A percentile compares a stretch with the other conserved stretches of the same genome.
Conservation (phyloP, 495 filamentous ascomycete genomes). For the Annulohypoxylon stygium region DNA sequence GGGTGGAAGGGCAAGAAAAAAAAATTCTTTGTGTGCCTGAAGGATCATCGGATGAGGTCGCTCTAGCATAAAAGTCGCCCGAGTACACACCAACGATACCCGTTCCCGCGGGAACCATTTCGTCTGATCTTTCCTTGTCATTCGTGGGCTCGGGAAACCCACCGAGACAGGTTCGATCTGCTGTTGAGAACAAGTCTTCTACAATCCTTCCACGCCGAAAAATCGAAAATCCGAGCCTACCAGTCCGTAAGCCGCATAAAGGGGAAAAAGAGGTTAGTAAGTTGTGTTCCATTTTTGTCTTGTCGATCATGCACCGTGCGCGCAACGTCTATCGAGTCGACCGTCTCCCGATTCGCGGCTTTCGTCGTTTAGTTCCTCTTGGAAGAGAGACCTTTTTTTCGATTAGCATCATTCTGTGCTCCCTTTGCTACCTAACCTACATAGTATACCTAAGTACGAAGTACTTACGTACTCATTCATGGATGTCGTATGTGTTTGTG, state of each 20-base stretch:
- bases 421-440: not conserved
- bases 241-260: slow-evolving; percentile 42
- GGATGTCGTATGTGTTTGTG: not conserved
- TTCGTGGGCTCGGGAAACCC: slow-evolving; percentile 10
- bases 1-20: not conserved
- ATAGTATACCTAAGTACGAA: not conserved
- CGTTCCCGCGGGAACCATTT: slow-evolving; percentile 12
- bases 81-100: slow-evolving; percentile 13
- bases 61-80: slow-evolving; percentile 6
- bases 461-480: not conserved
- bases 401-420: slow-evolving; percentile 7
- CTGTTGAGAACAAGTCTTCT: slow-evolving; percentile 20
- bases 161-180: slow-evolving; percentile 26
- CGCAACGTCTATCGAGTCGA: slow-evolving; percentile 20
- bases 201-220: slow-evolving; percentile 21
- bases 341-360: slow-evolving; percentile 35
- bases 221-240: slow-evolving; percentile 9
- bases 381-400: slow-evolving; percentile 7
- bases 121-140: slow-evolving; percentile 14
- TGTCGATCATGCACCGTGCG: slow-evolving; percentile 41
- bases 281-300: slow-evolving; percentile 29
- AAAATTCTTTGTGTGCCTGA: slow-evolving; percentile 18
- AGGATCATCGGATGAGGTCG: slow-evolving; percentile 5
- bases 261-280: slow-evolving; percentile 35
- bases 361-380: slow-evolving; percentile 6